Evolutionary conservation across 352 stramenopile species (phyloP).

Genomic region (Poterioochromonas sp.): DNA sequence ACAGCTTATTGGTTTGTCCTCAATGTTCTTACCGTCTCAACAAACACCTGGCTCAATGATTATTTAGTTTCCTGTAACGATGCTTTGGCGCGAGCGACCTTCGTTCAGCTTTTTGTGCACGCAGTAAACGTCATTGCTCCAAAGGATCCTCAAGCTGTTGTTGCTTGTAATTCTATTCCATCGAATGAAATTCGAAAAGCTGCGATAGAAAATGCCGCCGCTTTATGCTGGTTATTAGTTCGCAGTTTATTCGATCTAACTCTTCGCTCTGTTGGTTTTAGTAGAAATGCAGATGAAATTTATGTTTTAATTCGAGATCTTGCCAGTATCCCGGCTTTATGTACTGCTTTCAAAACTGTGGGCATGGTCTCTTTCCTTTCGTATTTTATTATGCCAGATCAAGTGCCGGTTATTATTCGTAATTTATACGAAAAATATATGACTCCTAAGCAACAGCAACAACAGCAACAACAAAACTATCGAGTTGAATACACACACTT

Average conservation of each 20-base stretch:
- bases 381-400: slow-evolving; percentile 18
- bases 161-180: not conserved
- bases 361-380: not conserved
- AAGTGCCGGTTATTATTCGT: not conserved
- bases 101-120: not conserved
- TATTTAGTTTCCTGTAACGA: not conserved
- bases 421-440: not conserved
- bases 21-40: not conserved
- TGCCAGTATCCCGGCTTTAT: not conserved
- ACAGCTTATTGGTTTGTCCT: slow-evolving; percentile 15
- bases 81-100: not conserved
- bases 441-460: not conserved
- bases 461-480: too few relatives aligned
- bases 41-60: not conserved
- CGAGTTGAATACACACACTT: not conserved
- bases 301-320: slow-evolving; percentile 29
- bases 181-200: not conserved
- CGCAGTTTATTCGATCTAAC: not conserved
- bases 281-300: not conserved
- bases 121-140: not conserved
- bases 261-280: not conserved
- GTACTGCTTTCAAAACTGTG: not conserved
- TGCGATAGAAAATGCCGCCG: not conserved
- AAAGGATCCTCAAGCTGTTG: not conserved
- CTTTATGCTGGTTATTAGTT: not conserved